These are phyloP conservation scores for Colletotrichum gigasporum DNA, from an alignment of 2,329 filamentous ascomycete species.

Conservation along the genomic window DNA sequence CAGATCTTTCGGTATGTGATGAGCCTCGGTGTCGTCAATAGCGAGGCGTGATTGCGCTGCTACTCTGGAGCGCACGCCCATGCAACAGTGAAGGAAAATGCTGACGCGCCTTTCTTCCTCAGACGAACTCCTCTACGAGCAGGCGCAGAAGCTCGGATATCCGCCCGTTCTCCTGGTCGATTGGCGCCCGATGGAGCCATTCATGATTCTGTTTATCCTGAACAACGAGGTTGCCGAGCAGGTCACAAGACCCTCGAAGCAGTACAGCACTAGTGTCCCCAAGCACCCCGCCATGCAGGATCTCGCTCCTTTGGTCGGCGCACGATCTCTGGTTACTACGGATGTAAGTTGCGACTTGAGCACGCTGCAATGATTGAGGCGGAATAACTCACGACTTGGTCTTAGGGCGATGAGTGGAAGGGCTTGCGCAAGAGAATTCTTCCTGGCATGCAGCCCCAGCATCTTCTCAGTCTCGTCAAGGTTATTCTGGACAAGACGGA, in stretches of 20 bases:
- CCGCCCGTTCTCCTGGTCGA: slow-evolving; percentile 21
- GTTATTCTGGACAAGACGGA: slow-evolving; percentile 30
- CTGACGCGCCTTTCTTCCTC: background rate
- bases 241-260: slow-evolving; percentile 21
- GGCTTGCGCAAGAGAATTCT: slow-evolving; percentile 21
- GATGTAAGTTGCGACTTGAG: background rate
- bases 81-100: no score
- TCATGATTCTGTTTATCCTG: slow-evolving; percentile 22
- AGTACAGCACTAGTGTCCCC: slow-evolving; percentile 26
- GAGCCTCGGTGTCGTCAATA: no score
- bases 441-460: slow-evolving; percentile 19
- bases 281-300: slow-evolving; percentile 23
- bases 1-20: slow-evolving; percentile 17
- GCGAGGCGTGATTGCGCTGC: no score
- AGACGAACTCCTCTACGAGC: slow-evolving; percentile 24
- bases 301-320: slow-evolving; percentile 20
- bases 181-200: slow-evolving; percentile 19
- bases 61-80: no score
- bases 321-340: slow-evolving; percentile 22
- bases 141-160: slow-evolving; percentile 13
- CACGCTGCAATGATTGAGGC: background rate
- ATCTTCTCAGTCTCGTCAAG: slow-evolving; percentile 44
- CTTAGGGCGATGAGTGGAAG: slow-evolving; percentile 23
- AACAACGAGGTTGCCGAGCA: slow-evolving; percentile 28
- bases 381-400: background rate